Evolutionary conservation across 805 yeast genomes (phyloP), one percentile per base, ranked within the genome.

Genomic region (Suhomyces sp.): DNA sequence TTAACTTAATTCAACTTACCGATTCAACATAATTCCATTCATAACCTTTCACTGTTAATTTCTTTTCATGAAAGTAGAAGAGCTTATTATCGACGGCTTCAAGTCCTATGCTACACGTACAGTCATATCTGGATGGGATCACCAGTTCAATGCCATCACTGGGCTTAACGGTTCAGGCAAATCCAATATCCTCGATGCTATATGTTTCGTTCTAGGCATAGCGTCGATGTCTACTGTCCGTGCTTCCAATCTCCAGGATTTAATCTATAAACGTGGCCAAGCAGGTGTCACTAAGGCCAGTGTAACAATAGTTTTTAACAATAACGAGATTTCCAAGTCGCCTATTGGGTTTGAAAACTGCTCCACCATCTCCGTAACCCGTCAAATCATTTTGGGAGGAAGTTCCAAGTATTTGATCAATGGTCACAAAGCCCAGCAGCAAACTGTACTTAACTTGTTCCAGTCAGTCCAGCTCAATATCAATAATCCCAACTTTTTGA

Each of bases 131-230:
- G 88, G 85, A 24, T 96, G 99, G 99, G 99, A 94, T 69, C 81
- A 89, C 1, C 96, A 88, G 70, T 96, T 94, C 72, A 94, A 96
- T 71, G 97, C 98, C 61, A 93, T 94, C 65, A 96, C 99, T 0
- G 99, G 99, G 6, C 78, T 94, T 47, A 94, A 94, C 66, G 99
- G 99, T 8, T 90, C 97, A 0, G 99, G 99, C 5, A 94, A 94
- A 65, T 93, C 98, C 20, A 94, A 94, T 67, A 92, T 94, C 53
- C 76, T 94, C 43, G 99, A 94, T 69, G 96, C 99, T 51, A 93
- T 94, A 52, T 94, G 99, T 71, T 94, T 94, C 69, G 99, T 96
- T n/a, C 77, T 94, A 31, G 99, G 99, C 50, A 92, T 94, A 54
- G 86, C 97, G 1, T 84, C 96, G 10, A 91, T 93, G 94, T 67